Evolutionary conservation across 2,329 filamentous ascomycete genomes (phyloP).

Genomic region (Chaetomiaceae sp.): DNA sequence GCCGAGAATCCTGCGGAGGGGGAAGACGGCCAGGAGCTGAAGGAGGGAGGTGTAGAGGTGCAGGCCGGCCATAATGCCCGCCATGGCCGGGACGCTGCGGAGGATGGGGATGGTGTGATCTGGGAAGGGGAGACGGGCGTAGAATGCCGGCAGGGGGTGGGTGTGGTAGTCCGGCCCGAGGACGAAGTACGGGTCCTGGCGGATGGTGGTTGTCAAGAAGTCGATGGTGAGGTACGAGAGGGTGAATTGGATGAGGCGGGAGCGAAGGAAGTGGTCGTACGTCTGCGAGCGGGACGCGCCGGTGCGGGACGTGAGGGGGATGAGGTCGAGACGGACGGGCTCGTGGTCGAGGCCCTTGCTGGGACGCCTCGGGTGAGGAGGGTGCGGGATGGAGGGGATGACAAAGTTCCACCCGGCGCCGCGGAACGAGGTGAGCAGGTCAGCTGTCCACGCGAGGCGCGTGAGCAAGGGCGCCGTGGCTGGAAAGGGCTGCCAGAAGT

Average conservation of each 20-base stretch:
- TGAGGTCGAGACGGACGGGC: constrained; percentile 37
- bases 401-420: constrained; percentile 42
- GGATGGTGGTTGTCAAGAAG: constrained; percentile 60
- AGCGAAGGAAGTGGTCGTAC: constrained; percentile 40
- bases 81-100: constrained; percentile 52
- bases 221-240: constrained; percentile 65
- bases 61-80: constrained; percentile 56
- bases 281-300: constrained; percentile 44
- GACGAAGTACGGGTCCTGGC: constrained; percentile 74
- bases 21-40: constrained; percentile 20
- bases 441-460: constrained; percentile 51
- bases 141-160: constrained; percentile 41
- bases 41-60: constrained; percentile 52
- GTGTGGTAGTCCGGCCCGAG: constrained; percentile 39
- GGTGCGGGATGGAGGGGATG: constrained; percentile 41
- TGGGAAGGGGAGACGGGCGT: constrained; percentile 38
- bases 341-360: not conserved
- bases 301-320: constrained; percentile 38
- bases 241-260: constrained; percentile 43
- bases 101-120: constrained; percentile 49
- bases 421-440: constrained; percentile 51
- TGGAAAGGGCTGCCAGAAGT: constrained; percentile 59
- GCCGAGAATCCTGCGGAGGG: constrained; percentile 40
- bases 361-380: constrained; percentile 30
- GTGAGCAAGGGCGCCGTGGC: constrained; percentile 42